These are phyloP conservation scores for Kondoa malvinella DNA, from an alignment of 768 basidiomycete species.

Conservation along the genomic window DNA sequence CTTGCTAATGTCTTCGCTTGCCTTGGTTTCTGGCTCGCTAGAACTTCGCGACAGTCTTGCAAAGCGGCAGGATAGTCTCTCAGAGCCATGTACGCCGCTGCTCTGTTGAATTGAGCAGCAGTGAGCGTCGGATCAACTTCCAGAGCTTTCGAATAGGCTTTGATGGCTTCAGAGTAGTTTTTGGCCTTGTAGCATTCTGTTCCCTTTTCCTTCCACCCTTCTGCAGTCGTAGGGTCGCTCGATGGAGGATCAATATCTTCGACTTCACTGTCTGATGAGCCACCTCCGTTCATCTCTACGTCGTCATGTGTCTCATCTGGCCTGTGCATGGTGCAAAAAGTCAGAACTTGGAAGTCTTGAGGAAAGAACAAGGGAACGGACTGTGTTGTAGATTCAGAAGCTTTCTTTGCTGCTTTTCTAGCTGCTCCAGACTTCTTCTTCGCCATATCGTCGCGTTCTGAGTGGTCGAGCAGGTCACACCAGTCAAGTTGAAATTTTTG, in stretches of 20 bases:
- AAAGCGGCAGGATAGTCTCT: conserved; percentile 60
- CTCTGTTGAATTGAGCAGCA: conserved; percentile 66
- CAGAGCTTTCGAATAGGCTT: conserved; percentile 13
- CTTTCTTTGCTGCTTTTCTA: no score
- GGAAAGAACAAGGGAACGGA: no score
- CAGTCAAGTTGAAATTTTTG: no score
- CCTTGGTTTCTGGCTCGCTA: conserved; percentile 47
- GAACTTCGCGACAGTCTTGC: conserved; percentile 60
- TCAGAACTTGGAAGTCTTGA: no score
- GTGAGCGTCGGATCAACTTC: conserved; percentile 51
- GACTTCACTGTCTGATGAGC: background rate
- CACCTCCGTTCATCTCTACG: background rate
- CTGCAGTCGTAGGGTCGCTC: background rate
- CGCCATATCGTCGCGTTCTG: no score
- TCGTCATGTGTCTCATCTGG: no score
- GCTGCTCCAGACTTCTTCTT: no score
- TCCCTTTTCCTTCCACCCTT: conserved; percentile 1
- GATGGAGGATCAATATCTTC: no score
- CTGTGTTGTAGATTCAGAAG: no score
- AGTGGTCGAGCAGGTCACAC: no score
- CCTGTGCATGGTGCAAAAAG: no score
- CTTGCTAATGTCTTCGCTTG: conserved; percentile 64
- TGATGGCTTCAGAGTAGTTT: conserved; percentile 8
- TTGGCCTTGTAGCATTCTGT: background rate
- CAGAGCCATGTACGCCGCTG: conserved; percentile 65